phyloP scores from a whole-genome alignment of 2,329 filamentous ascomycete genomes.

The Aureobasidium sp. region DNA sequence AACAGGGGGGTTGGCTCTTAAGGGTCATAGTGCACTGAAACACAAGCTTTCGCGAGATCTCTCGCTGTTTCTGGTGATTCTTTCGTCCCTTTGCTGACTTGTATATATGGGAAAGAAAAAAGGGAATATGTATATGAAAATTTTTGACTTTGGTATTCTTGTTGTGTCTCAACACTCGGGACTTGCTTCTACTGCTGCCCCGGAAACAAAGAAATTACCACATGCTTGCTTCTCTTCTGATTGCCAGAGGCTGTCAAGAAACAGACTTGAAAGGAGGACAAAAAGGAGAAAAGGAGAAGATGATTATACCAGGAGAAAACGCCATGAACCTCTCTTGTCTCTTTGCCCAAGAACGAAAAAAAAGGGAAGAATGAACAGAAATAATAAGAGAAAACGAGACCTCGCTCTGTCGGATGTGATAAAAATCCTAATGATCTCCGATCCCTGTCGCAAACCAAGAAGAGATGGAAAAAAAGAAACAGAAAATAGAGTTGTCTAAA shows the following conservation, averaged over 20 bases:
- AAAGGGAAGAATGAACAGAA: background rate
- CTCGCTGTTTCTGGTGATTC: too few relatives aligned
- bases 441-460: constrained; percentile 1
- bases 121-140: too few relatives aligned
- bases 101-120: too few relatives aligned
- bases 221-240: background rate
- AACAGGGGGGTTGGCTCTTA: too few relatives aligned
- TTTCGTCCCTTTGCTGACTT: too few relatives aligned
- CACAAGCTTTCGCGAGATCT: too few relatives aligned
- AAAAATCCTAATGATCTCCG: background rate
- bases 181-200: background rate
- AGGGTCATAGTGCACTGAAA: too few relatives aligned
- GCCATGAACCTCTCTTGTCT: background rate
- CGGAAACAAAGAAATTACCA: background rate
- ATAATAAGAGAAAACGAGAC: background rate
- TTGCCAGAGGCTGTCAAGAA: background rate
- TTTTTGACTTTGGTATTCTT: too few relatives aligned
- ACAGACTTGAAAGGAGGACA: background rate
- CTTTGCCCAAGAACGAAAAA: background rate
- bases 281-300: background rate
- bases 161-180: too few relatives aligned
- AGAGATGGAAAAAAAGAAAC: background rate
- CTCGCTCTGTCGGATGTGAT: background rate
- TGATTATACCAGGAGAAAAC: background rate
- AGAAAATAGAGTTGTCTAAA: background rate